phyloP scores from a whole-genome alignment of 768 basidiomycete species.

The Boletus sensibilis region DNA sequence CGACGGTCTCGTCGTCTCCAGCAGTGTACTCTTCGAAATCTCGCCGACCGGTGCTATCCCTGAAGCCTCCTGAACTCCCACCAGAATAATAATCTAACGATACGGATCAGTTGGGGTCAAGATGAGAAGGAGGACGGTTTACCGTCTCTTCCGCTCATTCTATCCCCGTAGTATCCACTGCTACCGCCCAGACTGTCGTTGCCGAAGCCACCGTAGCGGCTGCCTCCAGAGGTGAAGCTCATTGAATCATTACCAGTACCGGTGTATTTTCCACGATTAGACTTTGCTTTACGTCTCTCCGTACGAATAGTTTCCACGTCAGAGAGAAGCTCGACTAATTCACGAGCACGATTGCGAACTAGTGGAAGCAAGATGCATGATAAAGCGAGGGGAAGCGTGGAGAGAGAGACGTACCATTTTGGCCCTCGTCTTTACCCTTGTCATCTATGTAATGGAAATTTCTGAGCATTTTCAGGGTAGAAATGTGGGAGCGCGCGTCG shows the following conservation, averaged over 20 bases:
- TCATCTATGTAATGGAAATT: slow-evolving; percentile 99
- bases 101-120: slow-evolving; percentile 5
- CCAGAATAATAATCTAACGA: slow-evolving; percentile 37
- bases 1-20: slow-evolving; percentile 78
- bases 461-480: slow-evolving; percentile 94
- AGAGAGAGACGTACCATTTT: slow-evolving; percentile 69
- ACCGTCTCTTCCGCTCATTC: slow-evolving; percentile 41
- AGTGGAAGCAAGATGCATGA: slow-evolving; percentile 4
- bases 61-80: slow-evolving; percentile 56
- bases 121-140: slow-evolving; percentile 20
- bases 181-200: slow-evolving; percentile 44
- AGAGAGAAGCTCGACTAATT: slow-evolving; percentile 86
- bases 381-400: not conserved
- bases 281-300: slow-evolving; percentile 91
- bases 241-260: slow-evolving; percentile 84
- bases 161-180: slow-evolving; percentile 46
- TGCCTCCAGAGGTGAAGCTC: slow-evolving; percentile 56
- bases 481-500: slow-evolving; percentile 91
- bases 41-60: slow-evolving; percentile 53
- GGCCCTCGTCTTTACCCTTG: slow-evolving; percentile 96
- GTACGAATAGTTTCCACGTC: slow-evolving; percentile 88
- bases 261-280: slow-evolving; percentile 84
- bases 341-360: slow-evolving; percentile 95
- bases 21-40: slow-evolving; percentile 95
- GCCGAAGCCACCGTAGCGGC: slow-evolving; percentile 72